A percentile compares a stretch with the other conserved stretches of the same genome.
Conservation (phyloP, 2,329 filamentous ascomycete species). For the Furcasterigmium sp. region DNA sequence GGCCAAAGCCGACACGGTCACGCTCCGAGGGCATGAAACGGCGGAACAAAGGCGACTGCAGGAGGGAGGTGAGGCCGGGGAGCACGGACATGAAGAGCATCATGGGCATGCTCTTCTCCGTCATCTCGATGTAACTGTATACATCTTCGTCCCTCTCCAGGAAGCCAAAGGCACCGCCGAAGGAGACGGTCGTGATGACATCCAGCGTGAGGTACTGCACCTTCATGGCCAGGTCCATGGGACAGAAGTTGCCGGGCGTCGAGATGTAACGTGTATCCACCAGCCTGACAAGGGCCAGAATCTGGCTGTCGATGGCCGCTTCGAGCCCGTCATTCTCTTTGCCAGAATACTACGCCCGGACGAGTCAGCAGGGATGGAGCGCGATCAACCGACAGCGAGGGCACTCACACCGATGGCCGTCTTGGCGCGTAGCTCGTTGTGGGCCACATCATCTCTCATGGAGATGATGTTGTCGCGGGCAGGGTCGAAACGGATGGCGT, state of each 20-base stretch:
- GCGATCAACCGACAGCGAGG: too few relatives aligned
- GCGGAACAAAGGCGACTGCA: slow-evolving; percentile 34
- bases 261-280: slow-evolving; percentile 41
- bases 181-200: slow-evolving; percentile 47
- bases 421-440: slow-evolving; percentile 37
- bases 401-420: slow-evolving; percentile 37
- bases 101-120: slow-evolving; percentile 33
- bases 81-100: slow-evolving; percentile 36
- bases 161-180: slow-evolving; percentile 46
- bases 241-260: slow-evolving; percentile 24
- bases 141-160: slow-evolving; percentile 41
- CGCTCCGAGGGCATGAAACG: slow-evolving; percentile 32
- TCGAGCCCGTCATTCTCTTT: slow-evolving; percentile 48
- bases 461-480: slow-evolving; percentile 25
- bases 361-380: slow-evolving; percentile 6
- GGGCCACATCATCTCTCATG: slow-evolving; percentile 28
- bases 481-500: slow-evolving; percentile 26
- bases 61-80: slow-evolving; percentile 32
- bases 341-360: slow-evolving; percentile 40
- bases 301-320: slow-evolving; percentile 39
- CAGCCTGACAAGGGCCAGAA: slow-evolving; percentile 39
- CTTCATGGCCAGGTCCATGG: slow-evolving; percentile 42
- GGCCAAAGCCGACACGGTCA: slow-evolving; percentile 32
- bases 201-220: slow-evolving; percentile 51
- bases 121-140: slow-evolving; percentile 41